Percentiles rank a stretch among this genome's conserved stretches.
phyloP scores from a whole-genome alignment of 768 basidiomycete species.

The Russula olivacea region DNA sequence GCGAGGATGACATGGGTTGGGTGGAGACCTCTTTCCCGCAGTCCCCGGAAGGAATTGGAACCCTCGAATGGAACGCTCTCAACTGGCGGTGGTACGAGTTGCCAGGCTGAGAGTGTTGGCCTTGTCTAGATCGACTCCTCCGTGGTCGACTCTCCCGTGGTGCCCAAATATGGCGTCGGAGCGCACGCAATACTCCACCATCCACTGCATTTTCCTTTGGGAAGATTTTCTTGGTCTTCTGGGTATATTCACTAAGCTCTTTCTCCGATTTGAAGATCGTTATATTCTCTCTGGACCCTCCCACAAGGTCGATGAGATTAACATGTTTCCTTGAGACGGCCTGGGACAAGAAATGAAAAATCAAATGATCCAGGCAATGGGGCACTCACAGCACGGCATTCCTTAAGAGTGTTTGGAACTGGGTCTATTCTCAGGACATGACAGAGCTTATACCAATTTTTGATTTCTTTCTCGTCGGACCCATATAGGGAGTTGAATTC shows the following conservation, averaged over 20 bases:
- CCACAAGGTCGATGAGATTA: slow-evolving; percentile 33
- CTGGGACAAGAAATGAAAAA: not conserved
- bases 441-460: slow-evolving; percentile 23
- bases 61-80: too few relatives aligned
- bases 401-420: slow-evolving; percentile 5
- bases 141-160: not conserved
- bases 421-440: slow-evolving; percentile 21
- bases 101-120: too few relatives aligned
- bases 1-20: too few relatives aligned
- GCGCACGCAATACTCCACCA: slow-evolving; percentile 31
- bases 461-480: slow-evolving; percentile 19
- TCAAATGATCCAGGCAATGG: not conserved
- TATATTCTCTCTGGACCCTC: slow-evolving; percentile 24
- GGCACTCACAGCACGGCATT: slow-evolving; percentile 1
- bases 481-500: slow-evolving; percentile 27
- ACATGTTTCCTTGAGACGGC: slow-evolving; percentile 24
- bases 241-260: slow-evolving; percentile 28
- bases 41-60: too few relatives aligned
- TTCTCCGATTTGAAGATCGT: slow-evolving; percentile 25
- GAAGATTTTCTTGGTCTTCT: slow-evolving; percentile 25
- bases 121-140: not conserved
- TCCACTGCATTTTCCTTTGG: slow-evolving; percentile 29
- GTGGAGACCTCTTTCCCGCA: too few relatives aligned
- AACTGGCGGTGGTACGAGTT: too few relatives aligned
- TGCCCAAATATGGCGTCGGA: slow-evolving; percentile 28